These are phyloP conservation scores for Chlamydomonas sp. DNA, from an alignment of 139 green algal genomes.

Conservation along the genomic window DNA sequence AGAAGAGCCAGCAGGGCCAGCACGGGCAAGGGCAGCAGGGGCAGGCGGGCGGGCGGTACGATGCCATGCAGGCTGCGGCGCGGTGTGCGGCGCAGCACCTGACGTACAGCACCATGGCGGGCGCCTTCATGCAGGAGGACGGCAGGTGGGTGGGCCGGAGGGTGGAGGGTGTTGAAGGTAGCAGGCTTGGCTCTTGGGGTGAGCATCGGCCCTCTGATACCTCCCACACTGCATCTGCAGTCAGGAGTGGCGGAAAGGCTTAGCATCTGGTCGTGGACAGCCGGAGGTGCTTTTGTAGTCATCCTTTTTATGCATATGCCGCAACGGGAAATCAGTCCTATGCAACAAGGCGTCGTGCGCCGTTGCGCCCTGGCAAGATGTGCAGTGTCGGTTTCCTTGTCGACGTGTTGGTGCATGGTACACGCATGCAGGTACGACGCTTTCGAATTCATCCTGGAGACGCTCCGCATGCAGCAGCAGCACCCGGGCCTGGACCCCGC, in stretches of 20 bases:
- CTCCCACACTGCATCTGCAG: background rate
- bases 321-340: background rate
- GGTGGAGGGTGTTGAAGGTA: background rate
- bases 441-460: constrained; percentile 34
- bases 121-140: constrained; percentile 44
- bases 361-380: background rate
- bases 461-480: constrained; percentile 39
- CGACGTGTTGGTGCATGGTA: constrained; percentile 11
- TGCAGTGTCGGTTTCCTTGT: background rate
- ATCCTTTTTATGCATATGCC: too few species aligned
- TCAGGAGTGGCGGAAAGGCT: background rate
- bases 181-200: background rate
- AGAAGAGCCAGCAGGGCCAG: background rate
- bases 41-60: background rate
- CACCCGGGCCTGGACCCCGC: constrained; percentile 26
- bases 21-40: background rate
- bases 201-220: background rate
- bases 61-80: background rate
- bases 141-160: constrained; percentile 14
- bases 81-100: constrained; percentile 42
- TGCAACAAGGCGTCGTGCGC: background rate
- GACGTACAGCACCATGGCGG: constrained; percentile 8
- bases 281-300: background rate
- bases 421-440: background rate
- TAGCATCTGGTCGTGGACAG: background rate